Conservation (phyloP, 2,329 filamentous ascomycete species). For the Penicillium sp. region DNA sequence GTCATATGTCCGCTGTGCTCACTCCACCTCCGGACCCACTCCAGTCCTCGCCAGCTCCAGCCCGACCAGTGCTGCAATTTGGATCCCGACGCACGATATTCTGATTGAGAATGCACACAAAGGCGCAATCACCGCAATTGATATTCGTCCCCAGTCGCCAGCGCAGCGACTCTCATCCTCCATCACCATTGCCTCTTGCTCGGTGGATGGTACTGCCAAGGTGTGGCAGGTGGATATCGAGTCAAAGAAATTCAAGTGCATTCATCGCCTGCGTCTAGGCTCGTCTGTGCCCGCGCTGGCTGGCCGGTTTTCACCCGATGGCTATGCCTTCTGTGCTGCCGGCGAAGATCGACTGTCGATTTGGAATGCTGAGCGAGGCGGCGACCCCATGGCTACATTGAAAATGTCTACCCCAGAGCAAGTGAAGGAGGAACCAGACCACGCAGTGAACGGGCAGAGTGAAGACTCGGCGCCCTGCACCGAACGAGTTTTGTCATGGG, state of each 20-base stretch:
- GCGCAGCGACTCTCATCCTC: conserved; percentile 21
- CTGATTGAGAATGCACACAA: conserved; percentile 37
- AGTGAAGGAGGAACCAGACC: conserved; percentile 31
- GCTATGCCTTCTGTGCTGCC: conserved; percentile 43
- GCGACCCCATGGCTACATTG: conserved; percentile 41
- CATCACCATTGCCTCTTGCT: conserved; percentile 41
- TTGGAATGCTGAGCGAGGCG: conserved; percentile 45
- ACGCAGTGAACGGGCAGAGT: conserved; percentile 35
- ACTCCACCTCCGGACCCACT: conserved; percentile 26
- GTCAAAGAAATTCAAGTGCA: conserved; percentile 31
- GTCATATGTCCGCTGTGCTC: conserved; percentile 39
- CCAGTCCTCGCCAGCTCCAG: conserved; percentile 40
- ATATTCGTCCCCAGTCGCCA: conserved; percentile 35
- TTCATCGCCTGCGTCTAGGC: conserved; percentile 36
- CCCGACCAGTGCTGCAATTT: conserved; percentile 35
- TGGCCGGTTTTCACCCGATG: conserved; percentile 44
- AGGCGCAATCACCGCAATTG: conserved; percentile 41
- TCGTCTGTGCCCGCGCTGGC: conserved; percentile 37
- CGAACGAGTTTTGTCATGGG: conserved; percentile 47
- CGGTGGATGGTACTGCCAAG: conserved; percentile 42
- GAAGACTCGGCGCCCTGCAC: conserved; percentile 23
- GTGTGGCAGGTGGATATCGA: conserved; percentile 42
- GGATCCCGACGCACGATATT: conserved; percentile 44
- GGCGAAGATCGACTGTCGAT: conserved; percentile 42
- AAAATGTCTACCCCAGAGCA: conserved; percentile 27